Conservation (phyloP, 345 rosid species). For the Dipteronia sinensis region DNA sequence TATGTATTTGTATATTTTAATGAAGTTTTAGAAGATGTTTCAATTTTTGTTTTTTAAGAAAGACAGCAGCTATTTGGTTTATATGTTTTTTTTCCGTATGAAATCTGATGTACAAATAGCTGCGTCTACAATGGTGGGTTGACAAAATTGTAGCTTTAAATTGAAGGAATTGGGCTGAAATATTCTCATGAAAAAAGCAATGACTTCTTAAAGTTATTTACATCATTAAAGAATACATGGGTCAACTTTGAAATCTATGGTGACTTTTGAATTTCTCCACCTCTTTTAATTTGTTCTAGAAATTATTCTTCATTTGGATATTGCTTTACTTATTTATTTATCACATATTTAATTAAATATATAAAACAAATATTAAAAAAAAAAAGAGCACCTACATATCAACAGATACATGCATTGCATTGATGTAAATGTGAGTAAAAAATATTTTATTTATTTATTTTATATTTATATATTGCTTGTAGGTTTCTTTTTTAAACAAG, state of each 20-base stretch:
- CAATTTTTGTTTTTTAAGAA: neutral
- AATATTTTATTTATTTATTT: neutral
- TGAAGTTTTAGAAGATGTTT: slow-evolving; percentile 16
- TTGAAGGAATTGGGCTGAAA: slow-evolving; percentile 30
- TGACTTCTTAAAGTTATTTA: slow-evolving; percentile 20
- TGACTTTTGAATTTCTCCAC: slow-evolving; percentile 34
- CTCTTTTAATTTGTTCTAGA: slow-evolving; percentile 25
- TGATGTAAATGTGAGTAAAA: neutral
- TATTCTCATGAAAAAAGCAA: slow-evolving; percentile 1
- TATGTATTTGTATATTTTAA: neutral
- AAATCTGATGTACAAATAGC: neutral
- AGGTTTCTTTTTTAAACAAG: neutral
- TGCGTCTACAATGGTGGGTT: slow-evolving; percentile 19
- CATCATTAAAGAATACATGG: slow-evolving; percentile 18
- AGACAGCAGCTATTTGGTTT: neutral
- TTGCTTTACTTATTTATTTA: neutral
- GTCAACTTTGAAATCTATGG: slow-evolving; percentile 52
- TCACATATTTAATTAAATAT: neutral
- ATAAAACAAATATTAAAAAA: neutral
- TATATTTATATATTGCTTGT: slow-evolving; percentile 2
- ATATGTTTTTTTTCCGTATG: neutral
- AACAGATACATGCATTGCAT: slow-evolving; percentile 7
- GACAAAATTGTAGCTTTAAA: slow-evolving; percentile 33
- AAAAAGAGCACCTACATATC: neutral
- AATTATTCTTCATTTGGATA: neutral